phyloP scores from a whole-genome alignment of 345 rosid genomes.

The Arabidopsis arenosa region DNA sequence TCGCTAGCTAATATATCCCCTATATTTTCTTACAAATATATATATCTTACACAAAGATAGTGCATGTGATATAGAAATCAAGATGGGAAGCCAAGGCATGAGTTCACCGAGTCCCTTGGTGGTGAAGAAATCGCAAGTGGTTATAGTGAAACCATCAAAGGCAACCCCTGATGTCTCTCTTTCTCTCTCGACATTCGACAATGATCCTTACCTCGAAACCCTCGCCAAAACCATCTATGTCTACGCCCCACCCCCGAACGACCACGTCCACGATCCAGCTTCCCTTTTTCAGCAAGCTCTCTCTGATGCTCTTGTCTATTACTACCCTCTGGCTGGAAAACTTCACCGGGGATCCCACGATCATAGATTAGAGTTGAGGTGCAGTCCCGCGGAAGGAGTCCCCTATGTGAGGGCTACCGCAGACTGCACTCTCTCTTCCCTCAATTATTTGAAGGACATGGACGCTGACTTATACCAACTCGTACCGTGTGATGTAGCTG shows the following conservation, averaged over 20 bases:
- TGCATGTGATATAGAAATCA: neutral
- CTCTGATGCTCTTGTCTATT: constrained; percentile 55
- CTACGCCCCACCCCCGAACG: constrained; percentile 28
- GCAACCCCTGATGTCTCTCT: constrained; percentile 54
- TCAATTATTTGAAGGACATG: constrained; percentile 54
- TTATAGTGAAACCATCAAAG: constrained; percentile 55
- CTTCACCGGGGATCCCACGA: constrained; percentile 51
- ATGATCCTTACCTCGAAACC: constrained; percentile 52
- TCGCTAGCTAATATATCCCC: neutral
- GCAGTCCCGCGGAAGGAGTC: constrained; percentile 53
- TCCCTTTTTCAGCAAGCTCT: constrained; percentile 54
- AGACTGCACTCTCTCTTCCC: constrained; percentile 48
- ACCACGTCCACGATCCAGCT: constrained; percentile 42
- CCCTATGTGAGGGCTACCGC: constrained; percentile 55
- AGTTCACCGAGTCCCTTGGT: constrained; percentile 37
- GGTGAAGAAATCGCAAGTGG: constrained; percentile 36
- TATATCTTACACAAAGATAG: constrained; percentile 5
- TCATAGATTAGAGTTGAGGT: constrained; percentile 49
- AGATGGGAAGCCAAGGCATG: constrained; percentile 39
- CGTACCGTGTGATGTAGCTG: constrained; percentile 38
- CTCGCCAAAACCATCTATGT: constrained; percentile 58
- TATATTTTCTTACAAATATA: constrained; percentile 1
- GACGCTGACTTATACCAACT: constrained; percentile 45
- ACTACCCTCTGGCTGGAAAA: constrained; percentile 70
- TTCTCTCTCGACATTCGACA: constrained; percentile 61